Conservation (phyloP, 208 protist species). For the Angomonas desouzai region DNA sequence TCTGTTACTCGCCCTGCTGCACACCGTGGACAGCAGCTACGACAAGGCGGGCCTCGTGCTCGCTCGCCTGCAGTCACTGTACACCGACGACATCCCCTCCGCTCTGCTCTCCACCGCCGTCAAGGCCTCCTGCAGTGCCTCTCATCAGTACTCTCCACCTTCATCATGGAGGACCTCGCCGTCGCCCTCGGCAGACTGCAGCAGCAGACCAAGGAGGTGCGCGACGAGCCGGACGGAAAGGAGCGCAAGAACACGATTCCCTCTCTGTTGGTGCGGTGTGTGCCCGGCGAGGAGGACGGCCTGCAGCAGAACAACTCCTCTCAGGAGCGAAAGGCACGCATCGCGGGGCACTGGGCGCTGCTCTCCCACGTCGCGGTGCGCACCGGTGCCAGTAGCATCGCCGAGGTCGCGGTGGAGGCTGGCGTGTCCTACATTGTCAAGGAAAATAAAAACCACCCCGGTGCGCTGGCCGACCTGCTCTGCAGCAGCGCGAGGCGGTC, state of each 20-base stretch:
- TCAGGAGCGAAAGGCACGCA: slow-evolving; percentile 23
- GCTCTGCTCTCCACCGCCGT: slow-evolving; percentile 38
- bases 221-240: slow-evolving; percentile 17
- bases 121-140: slow-evolving; percentile 4
- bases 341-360: slow-evolving; percentile 61
- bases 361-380: slow-evolving; percentile 46
- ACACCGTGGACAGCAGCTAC: slow-evolving; percentile 44
- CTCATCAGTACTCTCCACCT: neutral
- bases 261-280: slow-evolving; percentile 34
- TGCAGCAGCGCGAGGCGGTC: slow-evolving; percentile 37
- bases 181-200: slow-evolving; percentile 32
- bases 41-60: slow-evolving; percentile 30
- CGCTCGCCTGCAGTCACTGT: slow-evolving; percentile 26
- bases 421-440: slow-evolving; percentile 31
- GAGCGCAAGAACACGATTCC: slow-evolving; percentile 37
- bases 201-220: slow-evolving; percentile 21
- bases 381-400: slow-evolving; percentile 33
- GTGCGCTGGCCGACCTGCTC: slow-evolving; percentile 52
- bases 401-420: slow-evolving; percentile 42
- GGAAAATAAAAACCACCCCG: slow-evolving; percentile 16
- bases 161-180: slow-evolving; percentile 32
- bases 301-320: slow-evolving; percentile 22
- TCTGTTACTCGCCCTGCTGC: slow-evolving; percentile 54
- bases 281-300: slow-evolving; percentile 36
- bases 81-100: slow-evolving; percentile 38